These are phyloP conservation scores for Pilobolus umbonatus DNA, from an alignment of 192 early-diverging fungal genomes.

Conservation along the genomic window DNA sequence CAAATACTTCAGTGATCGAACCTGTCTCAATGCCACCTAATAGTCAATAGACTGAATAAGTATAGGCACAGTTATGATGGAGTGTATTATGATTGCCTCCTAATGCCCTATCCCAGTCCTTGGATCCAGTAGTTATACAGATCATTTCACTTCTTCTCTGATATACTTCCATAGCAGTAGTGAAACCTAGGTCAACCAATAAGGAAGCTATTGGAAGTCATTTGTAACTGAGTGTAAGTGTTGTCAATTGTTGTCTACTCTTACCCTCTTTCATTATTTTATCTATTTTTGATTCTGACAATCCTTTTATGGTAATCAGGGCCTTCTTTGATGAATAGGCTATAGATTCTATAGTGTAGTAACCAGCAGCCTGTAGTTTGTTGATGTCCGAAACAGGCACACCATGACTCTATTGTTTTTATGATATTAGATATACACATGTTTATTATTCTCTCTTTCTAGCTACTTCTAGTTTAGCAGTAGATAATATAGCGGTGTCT, in stretches of 20 bases:
- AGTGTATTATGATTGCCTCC: background rate
- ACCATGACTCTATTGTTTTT: constrained; percentile 37
- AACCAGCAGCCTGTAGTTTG: constrained; percentile 87
- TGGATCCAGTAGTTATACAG: constrained; percentile 9
- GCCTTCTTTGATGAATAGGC: constrained; percentile 89
- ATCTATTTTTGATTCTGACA: constrained; percentile 93
- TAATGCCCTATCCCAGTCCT: constrained; percentile 1
- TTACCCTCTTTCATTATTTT: constrained; percentile 89
- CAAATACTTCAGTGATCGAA: constrained; percentile 96
- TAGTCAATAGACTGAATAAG: background rate
- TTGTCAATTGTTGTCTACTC: background rate
- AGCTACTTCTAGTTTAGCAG: background rate
- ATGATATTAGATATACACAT: background rate
- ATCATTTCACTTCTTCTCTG: constrained; percentile 2
- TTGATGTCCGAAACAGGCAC: constrained; percentile 66
- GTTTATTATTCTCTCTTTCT: background rate
- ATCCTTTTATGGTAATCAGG: constrained; percentile 88
- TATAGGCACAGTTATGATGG: background rate
- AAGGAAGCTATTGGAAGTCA: background rate
- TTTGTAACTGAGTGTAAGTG: background rate
- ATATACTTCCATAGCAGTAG: constrained; percentile 13
- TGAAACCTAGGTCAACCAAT: constrained; percentile 7
- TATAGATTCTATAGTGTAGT: constrained; percentile 83
- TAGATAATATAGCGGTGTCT: background rate
- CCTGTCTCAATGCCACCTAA: constrained; percentile 91